Evolutionary conservation across 805 yeast species (phyloP), one percentile per base, ranked within the genome.

Genomic region (Teunomyces lycoperdinae): DNA sequence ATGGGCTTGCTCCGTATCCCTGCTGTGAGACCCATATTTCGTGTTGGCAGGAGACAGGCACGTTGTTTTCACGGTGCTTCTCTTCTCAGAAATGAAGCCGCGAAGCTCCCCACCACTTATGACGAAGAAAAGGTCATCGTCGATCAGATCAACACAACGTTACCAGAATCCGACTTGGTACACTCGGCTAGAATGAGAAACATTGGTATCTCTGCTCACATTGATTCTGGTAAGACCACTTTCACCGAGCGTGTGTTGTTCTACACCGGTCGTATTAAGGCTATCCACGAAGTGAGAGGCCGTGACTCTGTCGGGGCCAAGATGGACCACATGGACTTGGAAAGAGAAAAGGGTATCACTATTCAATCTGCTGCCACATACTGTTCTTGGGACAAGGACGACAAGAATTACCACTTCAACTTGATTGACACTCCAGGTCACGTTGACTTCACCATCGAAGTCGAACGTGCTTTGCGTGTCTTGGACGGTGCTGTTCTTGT

Each of bases 261-360:
- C 71, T 94, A 94, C 67, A 94, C 99, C 2, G 99, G 99, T 50
- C 81, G 99, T 64, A 94, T 94, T 68, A 89, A 91, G 64, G 96
- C 96, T 27, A 92, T 91, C 61, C 98, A 91, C 63, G 98, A 91
- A 70, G 97, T 88, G 41, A 80, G 99, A 67, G 99, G 99, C 42
- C 83, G 94, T 61, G 99, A 94, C 67, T 85, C 90, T 56, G 98
- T 94, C 49, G 99, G 99, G 51, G 99, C 99, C 48, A 94, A 91
- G 73, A 94, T 94, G 99, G 99, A 94, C 70, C 92, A 91, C 51
- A 94, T 94, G 99, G 99, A 94, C 59, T 78, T 94, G 57, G 99
- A 94, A 72, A 84, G 99, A 66, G 99, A 94, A 70, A 94, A 94
- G 67, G 99, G 99, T 70, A 94, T 94, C 63, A 94, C 99, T 44